Percentiles rank a stretch among this genome's conserved stretches.
Conservation (phyloP, 2,329 filamentous ascomycete species). For the Escovopsis sp. region DNA sequence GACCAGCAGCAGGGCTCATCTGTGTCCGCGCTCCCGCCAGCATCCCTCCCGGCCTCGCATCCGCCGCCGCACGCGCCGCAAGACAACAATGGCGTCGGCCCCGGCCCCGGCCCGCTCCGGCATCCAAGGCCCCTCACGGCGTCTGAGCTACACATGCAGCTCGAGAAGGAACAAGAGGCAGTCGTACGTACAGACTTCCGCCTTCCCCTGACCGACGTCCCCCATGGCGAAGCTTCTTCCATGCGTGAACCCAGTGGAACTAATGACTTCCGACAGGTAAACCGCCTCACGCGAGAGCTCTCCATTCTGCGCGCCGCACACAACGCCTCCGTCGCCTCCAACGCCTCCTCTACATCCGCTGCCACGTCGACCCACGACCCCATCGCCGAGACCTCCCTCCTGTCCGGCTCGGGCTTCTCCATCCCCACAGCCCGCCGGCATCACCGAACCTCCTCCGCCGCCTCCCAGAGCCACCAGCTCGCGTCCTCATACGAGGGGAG, state of each 20-base stretch:
- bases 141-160: slow-evolving; percentile 72
- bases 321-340: slow-evolving; percentile 50
- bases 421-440: slow-evolving; percentile 39
- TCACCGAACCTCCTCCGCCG: slow-evolving; percentile 42
- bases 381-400: slow-evolving; percentile 33
- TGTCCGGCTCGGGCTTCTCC: slow-evolving; percentile 42
- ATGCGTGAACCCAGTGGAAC: too few species aligned
- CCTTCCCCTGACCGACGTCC: too few species aligned
- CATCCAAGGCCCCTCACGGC: slow-evolving; percentile 80
- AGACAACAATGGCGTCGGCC: slow-evolving; percentile 25
- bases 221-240: too few species aligned
- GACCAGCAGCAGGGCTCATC: slow-evolving; percentile 20
- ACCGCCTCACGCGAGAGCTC: slow-evolving; percentile 81
- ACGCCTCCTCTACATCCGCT: slow-evolving; percentile 45
- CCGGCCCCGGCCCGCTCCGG: slow-evolving; percentile 56
- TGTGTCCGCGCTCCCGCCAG: slow-evolving; percentile 8
- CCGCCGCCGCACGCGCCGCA: slow-evolving; percentile 16
- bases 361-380: slow-evolving; percentile 34
- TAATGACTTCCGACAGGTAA: slow-evolving; percentile 63
- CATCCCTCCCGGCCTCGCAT: slow-evolving; percentile 11
- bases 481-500: slow-evolving; percentile 22
- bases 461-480: slow-evolving; percentile 32
- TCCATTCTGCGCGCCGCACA: slow-evolving; percentile 60
- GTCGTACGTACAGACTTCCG: slow-evolving; percentile 43
- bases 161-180: slow-evolving; percentile 92